A percentile compares a stretch with the other conserved stretches of the same genome.
phyloP scores from a whole-genome alignment of 257 asterid genomes.

The Lavandula angustifolia region DNA sequence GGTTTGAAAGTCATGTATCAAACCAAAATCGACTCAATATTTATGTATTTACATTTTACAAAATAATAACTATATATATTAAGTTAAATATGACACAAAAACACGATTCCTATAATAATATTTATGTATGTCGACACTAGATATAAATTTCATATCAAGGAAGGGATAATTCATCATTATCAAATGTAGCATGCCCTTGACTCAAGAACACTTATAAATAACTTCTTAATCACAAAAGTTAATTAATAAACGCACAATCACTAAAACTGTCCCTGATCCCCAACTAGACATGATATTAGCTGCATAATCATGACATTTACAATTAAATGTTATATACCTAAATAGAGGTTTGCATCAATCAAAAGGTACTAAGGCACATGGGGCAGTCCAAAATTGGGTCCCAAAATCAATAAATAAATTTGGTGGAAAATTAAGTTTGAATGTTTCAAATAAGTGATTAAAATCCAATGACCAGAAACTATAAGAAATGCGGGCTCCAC shows the following conservation, averaged over 20 bases:
- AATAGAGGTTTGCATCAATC: slow-evolving; percentile 33
- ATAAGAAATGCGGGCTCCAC: slow-evolving; percentile 40
- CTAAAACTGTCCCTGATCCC: slow-evolving; percentile 31
- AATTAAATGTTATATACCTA: slow-evolving; percentile 18
- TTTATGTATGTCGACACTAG: not conserved
- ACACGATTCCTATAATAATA: not conserved
- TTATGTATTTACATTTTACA: too few relatives aligned
- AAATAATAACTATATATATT: too few relatives aligned
- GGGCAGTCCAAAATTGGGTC: slow-evolving; percentile 40
- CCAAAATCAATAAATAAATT: slow-evolving; percentile 31
- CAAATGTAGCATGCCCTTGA: slow-evolving; percentile 1
- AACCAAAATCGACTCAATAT: too few relatives aligned
- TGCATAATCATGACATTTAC: slow-evolving; percentile 29
- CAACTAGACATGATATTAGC: slow-evolving; percentile 38
- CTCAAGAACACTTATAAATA: not conserved
- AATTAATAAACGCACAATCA: slow-evolving; percentile 32
- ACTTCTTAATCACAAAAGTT: slow-evolving; percentile 38
- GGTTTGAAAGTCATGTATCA: too few relatives aligned
- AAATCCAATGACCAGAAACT: slow-evolving; percentile 35
- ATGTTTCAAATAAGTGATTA: slow-evolving; percentile 37
- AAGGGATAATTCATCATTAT: not conserved
- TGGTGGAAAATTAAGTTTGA: slow-evolving; percentile 28
- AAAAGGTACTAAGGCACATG: slow-evolving; percentile 41
- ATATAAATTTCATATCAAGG: not conserved
- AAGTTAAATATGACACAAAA: too few relatives aligned